phyloP scores from a whole-genome alignment of 371 early-diverging fungal genomes.

The Conidiobolus incongruus region DNA sequence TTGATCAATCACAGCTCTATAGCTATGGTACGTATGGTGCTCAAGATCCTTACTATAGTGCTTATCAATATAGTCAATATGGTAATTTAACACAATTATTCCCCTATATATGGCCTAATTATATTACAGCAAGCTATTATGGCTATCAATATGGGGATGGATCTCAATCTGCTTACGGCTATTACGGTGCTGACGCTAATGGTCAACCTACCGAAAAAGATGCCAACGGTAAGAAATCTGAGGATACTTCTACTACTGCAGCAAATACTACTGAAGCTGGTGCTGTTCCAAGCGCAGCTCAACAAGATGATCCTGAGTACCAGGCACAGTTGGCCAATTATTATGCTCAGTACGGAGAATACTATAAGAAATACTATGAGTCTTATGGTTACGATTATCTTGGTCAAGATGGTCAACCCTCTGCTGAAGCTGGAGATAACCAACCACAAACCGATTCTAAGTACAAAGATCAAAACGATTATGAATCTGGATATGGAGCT shows the following conservation, averaged over 20 bases:
- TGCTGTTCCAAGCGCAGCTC: neutral
- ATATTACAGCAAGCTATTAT: neutral
- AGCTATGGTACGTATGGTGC: neutral
- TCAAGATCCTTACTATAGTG: neutral
- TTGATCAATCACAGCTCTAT: neutral
- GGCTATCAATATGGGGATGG: no score
- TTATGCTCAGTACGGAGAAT: neutral
- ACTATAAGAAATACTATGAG: neutral
- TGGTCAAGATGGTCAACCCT: no score
- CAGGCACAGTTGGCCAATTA: neutral
- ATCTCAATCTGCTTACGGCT: neutral
- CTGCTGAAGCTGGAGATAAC: no score
- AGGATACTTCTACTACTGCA: neutral
- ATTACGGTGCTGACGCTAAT: neutral
- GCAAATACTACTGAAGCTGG: neutral
- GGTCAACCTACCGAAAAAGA: neutral
- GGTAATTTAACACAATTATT: neutral
- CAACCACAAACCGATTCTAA: no score
- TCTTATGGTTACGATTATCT: no score
- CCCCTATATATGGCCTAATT: no score
- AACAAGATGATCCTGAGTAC: neutral
- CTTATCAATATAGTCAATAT: neutral
- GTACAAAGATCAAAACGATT: no score
- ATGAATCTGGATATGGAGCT: no score
- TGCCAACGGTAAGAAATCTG: neutral